A percentile compares a stretch with the other conserved stretches of the same genome.
Conservation (phyloP, 2,329 filamentous ascomycete genomes). For the Elsinoe australis region DNA sequence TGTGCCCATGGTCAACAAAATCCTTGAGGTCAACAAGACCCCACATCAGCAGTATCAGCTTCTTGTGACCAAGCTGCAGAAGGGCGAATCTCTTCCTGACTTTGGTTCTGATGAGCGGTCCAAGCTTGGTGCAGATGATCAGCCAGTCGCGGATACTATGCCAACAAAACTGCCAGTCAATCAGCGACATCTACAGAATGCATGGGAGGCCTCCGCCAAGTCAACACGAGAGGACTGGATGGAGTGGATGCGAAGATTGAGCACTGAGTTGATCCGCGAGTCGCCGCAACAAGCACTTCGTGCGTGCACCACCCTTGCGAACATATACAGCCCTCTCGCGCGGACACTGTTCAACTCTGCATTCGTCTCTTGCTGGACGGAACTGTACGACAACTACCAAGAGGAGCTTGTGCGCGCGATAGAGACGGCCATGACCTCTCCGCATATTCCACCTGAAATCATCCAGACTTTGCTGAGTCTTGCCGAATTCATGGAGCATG, state of each 20-base stretch:
- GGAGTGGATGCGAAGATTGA: constrained; percentile 96
- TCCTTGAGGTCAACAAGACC: constrained; percentile 68
- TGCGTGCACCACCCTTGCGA: constrained; percentile 85
- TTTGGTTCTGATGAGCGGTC: constrained; percentile 80
- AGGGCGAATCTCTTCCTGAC: constrained; percentile 89
- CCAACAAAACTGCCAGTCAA: constrained; percentile 91
- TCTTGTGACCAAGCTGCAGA: constrained; percentile 84
- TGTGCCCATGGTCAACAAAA: constrained; percentile 84
- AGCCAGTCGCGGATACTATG: constrained; percentile 59
- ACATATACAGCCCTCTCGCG: constrained; percentile 83
- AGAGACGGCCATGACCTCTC: constrained; percentile 87
- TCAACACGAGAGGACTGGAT: constrained; percentile 99
- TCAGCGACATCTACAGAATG: constrained; percentile 90
- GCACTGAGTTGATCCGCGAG: constrained; percentile 87
- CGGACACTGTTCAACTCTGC: constrained; percentile 96
- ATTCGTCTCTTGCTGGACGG: constrained; percentile 98
- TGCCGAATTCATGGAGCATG: constrained; percentile 99
- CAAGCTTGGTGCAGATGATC: constrained; percentile 62
- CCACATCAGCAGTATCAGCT: constrained; percentile 92
- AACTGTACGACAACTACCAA: constrained; percentile 93
- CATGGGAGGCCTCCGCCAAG: constrained; percentile 95
- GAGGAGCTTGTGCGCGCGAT: constrained; percentile 95
- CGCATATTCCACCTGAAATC: constrained; percentile 92
- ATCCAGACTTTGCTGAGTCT: constrained; percentile 89
- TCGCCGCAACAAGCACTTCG: constrained; percentile 92